A percentile compares a stretch with the other conserved stretches of the same genome.
Conservation (phyloP, 306 rosid species). For the Pterocarpus macrocarpus region DNA sequence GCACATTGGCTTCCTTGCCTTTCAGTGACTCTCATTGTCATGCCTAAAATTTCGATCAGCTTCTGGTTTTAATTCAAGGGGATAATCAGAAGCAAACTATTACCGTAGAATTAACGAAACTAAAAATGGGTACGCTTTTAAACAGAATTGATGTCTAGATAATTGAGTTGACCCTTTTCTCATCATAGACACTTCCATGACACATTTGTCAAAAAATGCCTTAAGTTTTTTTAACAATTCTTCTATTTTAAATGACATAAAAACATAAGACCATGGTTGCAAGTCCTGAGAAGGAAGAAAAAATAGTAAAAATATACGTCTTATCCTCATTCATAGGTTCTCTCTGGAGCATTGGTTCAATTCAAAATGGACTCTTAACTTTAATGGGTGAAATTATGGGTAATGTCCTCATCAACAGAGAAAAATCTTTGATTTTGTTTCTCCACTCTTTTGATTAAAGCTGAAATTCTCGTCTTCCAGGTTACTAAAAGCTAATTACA, state of each 20-base stretch:
- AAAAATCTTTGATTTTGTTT: conserved; percentile 4
- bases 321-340: conserved; percentile 23
- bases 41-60: conserved; percentile 67
- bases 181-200: conserved; percentile 43
- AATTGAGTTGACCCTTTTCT: conserved; percentile 47
- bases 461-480: neutral
- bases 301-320: neutral
- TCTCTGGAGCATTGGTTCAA: conserved; percentile 14
- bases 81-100: conserved; percentile 45
- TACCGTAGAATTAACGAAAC: conserved; percentile 57
- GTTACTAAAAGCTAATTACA: no score
- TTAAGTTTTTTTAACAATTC: conserved; percentile 32
- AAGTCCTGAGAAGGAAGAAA: conserved; percentile 23
- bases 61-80: conserved; percentile 56
- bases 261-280: conserved; percentile 24
- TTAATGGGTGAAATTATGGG: neutral
- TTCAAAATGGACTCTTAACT: neutral
- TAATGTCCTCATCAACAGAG: neutral
- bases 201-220: conserved; percentile 57
- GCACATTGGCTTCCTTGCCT: neutral
- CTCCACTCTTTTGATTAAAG: neutral
- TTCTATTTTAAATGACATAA: conserved; percentile 34
- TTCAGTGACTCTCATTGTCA: conserved; percentile 16
- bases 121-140: conserved; percentile 57
- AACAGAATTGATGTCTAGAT: conserved; percentile 47